Base-by-base conservation (phyloP, 306 rosid species). In the Crotalaria pallida region DNA sequence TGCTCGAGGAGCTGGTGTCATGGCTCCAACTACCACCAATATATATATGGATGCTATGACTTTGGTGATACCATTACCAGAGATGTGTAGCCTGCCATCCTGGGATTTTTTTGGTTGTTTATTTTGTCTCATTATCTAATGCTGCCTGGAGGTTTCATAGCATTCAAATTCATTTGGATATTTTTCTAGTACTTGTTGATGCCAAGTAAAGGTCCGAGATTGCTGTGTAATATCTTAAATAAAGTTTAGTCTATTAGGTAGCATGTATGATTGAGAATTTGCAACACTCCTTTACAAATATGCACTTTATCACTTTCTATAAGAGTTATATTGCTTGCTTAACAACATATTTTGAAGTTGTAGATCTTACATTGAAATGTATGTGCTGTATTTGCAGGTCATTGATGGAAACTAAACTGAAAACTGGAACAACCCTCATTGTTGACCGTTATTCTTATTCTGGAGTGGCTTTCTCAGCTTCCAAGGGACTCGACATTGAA, bases 401-500 rank as follows among this genome's bases (percentile, higher is more conserved):
- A 15, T 73, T 87, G 86, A 94, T 94, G 98, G 97, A 94, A 78
- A 66, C 83, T 51, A 90, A 88, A 77, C 67, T 94, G 73, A 88
- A 87, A 79, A 45, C 87, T 70, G 98, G 98, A 65, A 94, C 82
- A 69, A 90, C 92, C 2, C 90, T 94, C 67, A 85, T 94, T 75
- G 95, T 94, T 45, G 98, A 94, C 79, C 97, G 96, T 74, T 94
- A 94, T 83, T 90, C 97, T 64, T 94, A 83, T 71, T 94, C 97
- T n/a, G 97, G 98, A 16, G 97, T 90, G 72, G 97, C 98, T 65
- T 94, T 87, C 86, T 94, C 98, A 7, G 80, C 95, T 9, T 90
- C 98, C 38, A 90, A 94, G 77, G 98, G 98, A 78, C 91, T 94
- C 51, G 85, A 74, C 41, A 43, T 90, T 59, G 92, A 85, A 51